Evolutionary conservation across 352 stramenopile genomes (phyloP), one percentile per base, ranked within the genome.

Genomic region (Phytophthora quininea): DNA sequence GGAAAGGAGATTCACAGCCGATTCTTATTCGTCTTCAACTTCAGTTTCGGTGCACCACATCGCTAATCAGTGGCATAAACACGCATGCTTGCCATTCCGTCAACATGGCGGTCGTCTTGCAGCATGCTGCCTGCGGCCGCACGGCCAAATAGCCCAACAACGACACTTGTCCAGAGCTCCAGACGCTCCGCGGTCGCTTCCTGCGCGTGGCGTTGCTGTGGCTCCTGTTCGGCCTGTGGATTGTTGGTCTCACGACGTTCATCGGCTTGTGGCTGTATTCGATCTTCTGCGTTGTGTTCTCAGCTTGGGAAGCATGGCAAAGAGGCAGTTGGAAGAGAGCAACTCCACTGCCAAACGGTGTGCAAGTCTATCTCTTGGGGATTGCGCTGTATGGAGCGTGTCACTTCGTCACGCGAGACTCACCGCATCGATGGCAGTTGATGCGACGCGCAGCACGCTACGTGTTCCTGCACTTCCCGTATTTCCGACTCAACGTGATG

Each of bases 301-400:
- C 38, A 2, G 38, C 42, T 0, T 55, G 29, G 35, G 35, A 40
- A 57, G 47, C 37, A 3, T 9, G 64, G 31, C 45, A 35, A 3
- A 12, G n/a, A 19, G 52, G 54, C 40, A 57, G n/a, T 47, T 69
- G 56, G 64, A 29, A 30, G 48, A 53, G 6, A 10, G 57, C 64
- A 30, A 52, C 53, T 38, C 53, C 30, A 32, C 52, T 73, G 27
- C 76, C 57, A n/a, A 49, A 52, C 31, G 19, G 3, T 1, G 71
- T 80, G 9, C 42, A 71, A 7, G 12, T 74, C 1, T 89, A 78
- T 58, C 14, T 88, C 11, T 15, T 54, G 37, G 53, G 43, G n/a
- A 79, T 79, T 19, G 51, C 40, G 11, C 30, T 82, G 11, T 92
- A 90, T 51, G 77, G 82, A 54, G 71, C 76, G 14, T 87, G 84